Evolutionary conservation across 805 yeast genomes (phyloP), one percentile per base, ranked within the genome.

Genomic region (Pichia californica): DNA sequence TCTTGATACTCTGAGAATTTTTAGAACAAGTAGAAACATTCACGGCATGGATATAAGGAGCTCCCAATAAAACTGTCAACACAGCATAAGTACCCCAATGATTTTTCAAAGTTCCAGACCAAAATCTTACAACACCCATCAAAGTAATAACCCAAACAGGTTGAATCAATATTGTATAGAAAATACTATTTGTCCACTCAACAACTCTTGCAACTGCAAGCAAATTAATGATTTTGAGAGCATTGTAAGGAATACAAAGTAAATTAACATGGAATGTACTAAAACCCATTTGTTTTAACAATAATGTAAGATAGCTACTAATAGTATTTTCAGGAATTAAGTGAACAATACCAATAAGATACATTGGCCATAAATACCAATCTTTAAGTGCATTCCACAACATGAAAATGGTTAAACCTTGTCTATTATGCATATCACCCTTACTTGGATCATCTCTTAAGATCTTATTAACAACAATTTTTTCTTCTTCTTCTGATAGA

Each of bases 361-460:
- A 76, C 29, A 77, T 56, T 20, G 84, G 83, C 73, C 79, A 68
- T 47, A 78, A 45, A 54, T 75, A 73, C 53, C 64, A 74, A 53
- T 79, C 83, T 2, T 50, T 36, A 13, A 77, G 38, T 3, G 76
- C 61, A 18, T 59, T 51, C 51, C 61, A 56, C n/a, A 80, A 49
- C 56, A 63, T 67, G 35, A 55, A 64, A 5, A 63, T 49, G 3
- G 68, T 58, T 16, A 80, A 56, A 5, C 79, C 77, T 51, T 74
- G 74, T 53, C 81, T 66, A 53, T 79, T 78, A 54, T 78, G 68
- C 83, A 78, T 77, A 48, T 76, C 81, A 19, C 83, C 82, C 63
- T 73, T 73, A 10, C 70, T 54, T 21, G 84, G 85, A 52, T 80
- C 86, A 54, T 80, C 84, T 50, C 83, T 62, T 40, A 80, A 57